These are phyloP conservation scores for Cystobasidium onofrii DNA, from an alignment of 768 basidiomycete species.

Conservation along the genomic window DNA sequence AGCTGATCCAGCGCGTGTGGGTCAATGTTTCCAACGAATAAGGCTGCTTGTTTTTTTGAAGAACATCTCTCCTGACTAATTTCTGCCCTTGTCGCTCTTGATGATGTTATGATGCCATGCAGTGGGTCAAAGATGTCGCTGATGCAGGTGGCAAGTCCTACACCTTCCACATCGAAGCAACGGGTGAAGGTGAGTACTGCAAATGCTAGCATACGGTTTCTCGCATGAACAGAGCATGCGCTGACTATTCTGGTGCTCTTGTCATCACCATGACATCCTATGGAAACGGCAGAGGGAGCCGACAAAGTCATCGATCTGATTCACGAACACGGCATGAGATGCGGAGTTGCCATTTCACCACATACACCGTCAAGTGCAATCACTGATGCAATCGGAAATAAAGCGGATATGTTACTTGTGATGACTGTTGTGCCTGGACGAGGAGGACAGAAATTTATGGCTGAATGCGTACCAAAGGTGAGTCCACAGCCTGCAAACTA, in stretches of 20 bases:
- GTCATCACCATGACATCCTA: background rate
- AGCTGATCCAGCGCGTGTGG: slow-evolving; percentile 75
- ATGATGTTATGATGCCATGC: too few relatives aligned
- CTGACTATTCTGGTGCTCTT: background rate
- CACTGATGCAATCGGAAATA: slow-evolving; percentile 69
- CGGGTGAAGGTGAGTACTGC: slow-evolving; percentile 47
- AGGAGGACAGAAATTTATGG: slow-evolving; percentile 93
- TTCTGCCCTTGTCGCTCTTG: too few relatives aligned
- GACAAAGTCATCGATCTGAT: slow-evolving; percentile 70
- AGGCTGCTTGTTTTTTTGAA: too few relatives aligned
- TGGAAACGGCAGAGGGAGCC: slow-evolving; percentile 55
- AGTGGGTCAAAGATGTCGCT: slow-evolving; percentile 97
- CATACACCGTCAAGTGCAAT: slow-evolving; percentile 83
- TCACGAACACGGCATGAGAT: slow-evolving; percentile 76
- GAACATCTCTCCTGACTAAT: too few relatives aligned
- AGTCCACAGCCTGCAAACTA: background rate
- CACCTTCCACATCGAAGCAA: slow-evolving; percentile 93
- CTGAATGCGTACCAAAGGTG: slow-evolving; percentile 74
- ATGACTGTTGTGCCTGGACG: slow-evolving; percentile 97
- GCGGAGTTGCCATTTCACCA: slow-evolving; percentile 92
- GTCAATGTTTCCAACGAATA: background rate
- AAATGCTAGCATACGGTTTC: background rate
- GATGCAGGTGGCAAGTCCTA: slow-evolving; percentile 90
- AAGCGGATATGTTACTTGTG: slow-evolving; percentile 89
- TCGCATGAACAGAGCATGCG: slow-evolving; percentile 41